phyloP scores from a whole-genome alignment of 768 basidiomycete species.

The Cystoderma amianthinum region DNA sequence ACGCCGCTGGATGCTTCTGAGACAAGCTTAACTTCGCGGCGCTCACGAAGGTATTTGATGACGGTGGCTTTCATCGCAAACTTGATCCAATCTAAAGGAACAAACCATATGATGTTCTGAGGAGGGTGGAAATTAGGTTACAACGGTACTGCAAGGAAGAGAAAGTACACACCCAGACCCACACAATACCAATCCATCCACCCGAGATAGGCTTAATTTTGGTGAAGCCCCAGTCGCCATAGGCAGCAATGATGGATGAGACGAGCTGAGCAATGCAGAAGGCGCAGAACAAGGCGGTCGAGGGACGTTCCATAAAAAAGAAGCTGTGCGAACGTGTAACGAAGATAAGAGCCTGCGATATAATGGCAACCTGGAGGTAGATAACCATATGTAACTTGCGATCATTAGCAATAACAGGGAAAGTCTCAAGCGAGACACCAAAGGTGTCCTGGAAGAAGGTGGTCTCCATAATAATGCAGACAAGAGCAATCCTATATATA shows the following conservation, averaged over 20 bases:
- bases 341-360: slow-evolving; percentile 97
- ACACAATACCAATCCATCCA: slow-evolving; percentile 95
- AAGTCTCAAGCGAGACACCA: slow-evolving; percentile 48
- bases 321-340: slow-evolving; percentile 90
- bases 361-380: slow-evolving; percentile 96
- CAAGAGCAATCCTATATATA: slow-evolving; percentile 58
- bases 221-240: slow-evolving; percentile 94
- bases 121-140: slow-evolving; percentile 3
- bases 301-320: slow-evolving; percentile 97
- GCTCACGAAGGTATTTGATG: slow-evolving; percentile 76
- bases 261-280: slow-evolving; percentile 93
- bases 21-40: slow-evolving; percentile 40
- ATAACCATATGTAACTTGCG: slow-evolving; percentile 77
- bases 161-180: slow-evolving; percentile 76
- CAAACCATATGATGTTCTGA: slow-evolving; percentile 93
- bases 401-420: slow-evolving; percentile 48
- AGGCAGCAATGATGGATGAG: slow-evolving; percentile 93
- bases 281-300: slow-evolving; percentile 83
- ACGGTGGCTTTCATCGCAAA: slow-evolving; percentile 93
- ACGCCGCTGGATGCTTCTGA: slow-evolving; percentile 40
- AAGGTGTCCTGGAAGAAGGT: slow-evolving; percentile 88
- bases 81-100: slow-evolving; percentile 93
- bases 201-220: slow-evolving; percentile 73
- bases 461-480: slow-evolving; percentile 80
- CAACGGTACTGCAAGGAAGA: background rate